Percentiles rank a stretch among this genome's conserved stretches.
Conservation (phyloP, 2,329 filamentous ascomycete species). For the Epichloe scottii region DNA sequence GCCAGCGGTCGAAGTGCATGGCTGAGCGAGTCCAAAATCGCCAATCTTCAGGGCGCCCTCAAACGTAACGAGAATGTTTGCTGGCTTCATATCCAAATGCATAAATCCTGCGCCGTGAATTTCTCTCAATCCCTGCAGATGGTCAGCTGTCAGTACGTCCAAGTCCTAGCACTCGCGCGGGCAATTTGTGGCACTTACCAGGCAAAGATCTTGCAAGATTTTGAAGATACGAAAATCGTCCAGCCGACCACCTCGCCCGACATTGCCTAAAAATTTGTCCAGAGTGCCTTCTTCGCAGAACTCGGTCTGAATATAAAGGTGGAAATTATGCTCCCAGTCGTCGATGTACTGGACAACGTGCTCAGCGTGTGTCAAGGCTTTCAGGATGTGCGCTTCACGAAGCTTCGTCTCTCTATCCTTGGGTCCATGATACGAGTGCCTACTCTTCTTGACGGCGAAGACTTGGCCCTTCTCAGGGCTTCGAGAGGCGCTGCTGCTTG, state of each 20-base stretch:
- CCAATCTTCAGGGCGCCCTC: constrained; percentile 75
- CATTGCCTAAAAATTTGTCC: constrained; percentile 69
- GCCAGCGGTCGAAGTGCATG: constrained; percentile 61
- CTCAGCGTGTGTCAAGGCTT: constrained; percentile 64
- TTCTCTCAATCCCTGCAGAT: constrained; percentile 63
- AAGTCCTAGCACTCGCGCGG: background rate
- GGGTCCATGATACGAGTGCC: constrained; percentile 62
- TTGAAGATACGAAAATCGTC: constrained; percentile 99
- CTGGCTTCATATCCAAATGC: constrained; percentile 75
- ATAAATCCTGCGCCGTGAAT: constrained; percentile 84
- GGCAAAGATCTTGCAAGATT: constrained; percentile 73
- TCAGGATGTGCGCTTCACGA: constrained; percentile 70
- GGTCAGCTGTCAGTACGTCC: constrained; percentile 3
- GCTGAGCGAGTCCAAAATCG: constrained; percentile 72
- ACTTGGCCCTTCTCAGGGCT: constrained; percentile 46
- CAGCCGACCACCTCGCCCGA: constrained; percentile 71
- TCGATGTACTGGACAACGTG: constrained; percentile 77
- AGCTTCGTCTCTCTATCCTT: constrained; percentile 75
- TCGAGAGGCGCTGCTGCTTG: constrained; percentile 35
- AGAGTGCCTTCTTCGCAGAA: constrained; percentile 91
- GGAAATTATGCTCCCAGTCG: constrained; percentile 73
- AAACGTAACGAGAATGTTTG: constrained; percentile 71
- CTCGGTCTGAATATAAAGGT: constrained; percentile 95
- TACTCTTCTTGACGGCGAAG: constrained; percentile 90
- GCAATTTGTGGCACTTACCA: constrained; percentile 45